A percentile compares a stretch with the other conserved stretches of the same genome.
These are phyloP conservation scores for Boletus subcaerulescens DNA, from an alignment of 768 basidiomycete species.

Conservation along the genomic window DNA sequence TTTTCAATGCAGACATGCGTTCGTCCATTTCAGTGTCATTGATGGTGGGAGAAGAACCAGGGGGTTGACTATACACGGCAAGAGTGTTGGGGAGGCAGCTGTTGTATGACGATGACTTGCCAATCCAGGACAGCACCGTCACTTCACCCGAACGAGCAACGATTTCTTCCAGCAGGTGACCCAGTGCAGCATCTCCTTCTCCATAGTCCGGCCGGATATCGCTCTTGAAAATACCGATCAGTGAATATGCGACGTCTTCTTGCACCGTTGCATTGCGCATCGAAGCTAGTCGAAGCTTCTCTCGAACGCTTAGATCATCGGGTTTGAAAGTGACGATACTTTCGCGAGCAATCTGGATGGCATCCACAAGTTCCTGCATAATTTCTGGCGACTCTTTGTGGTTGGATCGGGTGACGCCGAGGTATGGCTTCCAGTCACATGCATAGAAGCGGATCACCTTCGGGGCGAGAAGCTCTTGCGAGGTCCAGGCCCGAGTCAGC, in stretches of 20 bases:
- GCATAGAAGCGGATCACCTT: constrained; percentile 9
- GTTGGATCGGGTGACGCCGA: not conserved
- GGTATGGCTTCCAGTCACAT: constrained; percentile 10
- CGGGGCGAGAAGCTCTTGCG: constrained; percentile 13
- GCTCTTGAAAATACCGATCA: constrained; percentile 12
- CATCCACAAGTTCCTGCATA: constrained; percentile 6
- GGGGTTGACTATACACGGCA: not conserved
- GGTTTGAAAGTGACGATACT: constrained; percentile 7
- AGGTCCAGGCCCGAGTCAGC: constrained; percentile 17
- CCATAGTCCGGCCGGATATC: constrained; percentile 8
- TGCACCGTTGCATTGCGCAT: constrained; percentile 3
- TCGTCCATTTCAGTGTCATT: not conserved
- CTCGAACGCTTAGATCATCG: not conserved
- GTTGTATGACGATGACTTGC: constrained; percentile 9
- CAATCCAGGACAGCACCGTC: constrained; percentile 10
- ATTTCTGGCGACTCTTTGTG: constrained; percentile 12
- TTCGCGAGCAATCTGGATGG: constrained; percentile 1
- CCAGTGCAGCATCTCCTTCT: constrained; percentile 4
- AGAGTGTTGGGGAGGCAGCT: constrained; percentile 11
- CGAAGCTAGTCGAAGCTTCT: constrained; percentile 12
- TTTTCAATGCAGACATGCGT: not conserved
- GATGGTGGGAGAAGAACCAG: not conserved
- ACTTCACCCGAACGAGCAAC: constrained; percentile 6
- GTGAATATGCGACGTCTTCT: constrained; percentile 8
- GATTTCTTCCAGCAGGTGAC: constrained; percentile 12